A percentile compares a stretch with the other conserved stretches of the same genome.
These are phyloP conservation scores for Exophiala lecanii-corni DNA, from an alignment of 2,329 filamentous ascomycete species.

Conservation along the genomic window DNA sequence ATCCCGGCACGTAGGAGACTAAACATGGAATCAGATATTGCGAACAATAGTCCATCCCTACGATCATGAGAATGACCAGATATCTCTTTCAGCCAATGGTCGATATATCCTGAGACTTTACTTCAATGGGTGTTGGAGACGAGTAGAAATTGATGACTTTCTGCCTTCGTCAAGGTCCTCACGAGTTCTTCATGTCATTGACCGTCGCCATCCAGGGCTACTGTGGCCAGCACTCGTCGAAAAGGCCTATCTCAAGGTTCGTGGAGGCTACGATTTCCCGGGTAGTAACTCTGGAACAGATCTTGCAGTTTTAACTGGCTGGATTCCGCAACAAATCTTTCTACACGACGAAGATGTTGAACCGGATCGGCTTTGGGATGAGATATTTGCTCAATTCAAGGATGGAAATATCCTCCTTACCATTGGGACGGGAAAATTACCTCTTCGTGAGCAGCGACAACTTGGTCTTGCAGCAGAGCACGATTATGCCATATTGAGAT, in stretches of 20 bases:
- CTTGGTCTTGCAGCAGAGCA: constrained; percentile 84
- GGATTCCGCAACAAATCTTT: constrained; percentile 95
- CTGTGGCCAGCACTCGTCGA: constrained; percentile 91
- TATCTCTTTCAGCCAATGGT: constrained; percentile 67
- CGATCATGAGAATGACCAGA: constrained; percentile 53
- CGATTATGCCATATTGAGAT: constrained; percentile 84
- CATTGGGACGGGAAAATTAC: constrained; percentile 80
- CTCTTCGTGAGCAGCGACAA: constrained; percentile 68
- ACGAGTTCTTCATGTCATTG: constrained; percentile 78
- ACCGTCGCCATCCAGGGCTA: constrained; percentile 73
- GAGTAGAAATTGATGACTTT: constrained; percentile 82
- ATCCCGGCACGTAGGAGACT: constrained; percentile 8
- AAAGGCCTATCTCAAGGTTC: constrained; percentile 92
- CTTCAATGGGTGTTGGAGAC: constrained; percentile 90
- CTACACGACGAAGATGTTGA: constrained; percentile 81
- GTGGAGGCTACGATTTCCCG: constrained; percentile 95
- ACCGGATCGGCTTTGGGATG: constrained; percentile 69
- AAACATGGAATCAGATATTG: constrained; percentile 53
- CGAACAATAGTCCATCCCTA: constrained; percentile 71
- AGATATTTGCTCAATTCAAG: constrained; percentile 69
- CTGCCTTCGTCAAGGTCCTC: constrained; percentile 72
- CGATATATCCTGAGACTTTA: constrained; percentile 91
- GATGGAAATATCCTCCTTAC: constrained; percentile 81
- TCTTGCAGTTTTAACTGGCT: constrained; percentile 85
- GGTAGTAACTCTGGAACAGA: constrained; percentile 97